Base-by-base conservation (phyloP, 139 green algal genomes). In the Limnomonas spitsbergensis region DNA sequence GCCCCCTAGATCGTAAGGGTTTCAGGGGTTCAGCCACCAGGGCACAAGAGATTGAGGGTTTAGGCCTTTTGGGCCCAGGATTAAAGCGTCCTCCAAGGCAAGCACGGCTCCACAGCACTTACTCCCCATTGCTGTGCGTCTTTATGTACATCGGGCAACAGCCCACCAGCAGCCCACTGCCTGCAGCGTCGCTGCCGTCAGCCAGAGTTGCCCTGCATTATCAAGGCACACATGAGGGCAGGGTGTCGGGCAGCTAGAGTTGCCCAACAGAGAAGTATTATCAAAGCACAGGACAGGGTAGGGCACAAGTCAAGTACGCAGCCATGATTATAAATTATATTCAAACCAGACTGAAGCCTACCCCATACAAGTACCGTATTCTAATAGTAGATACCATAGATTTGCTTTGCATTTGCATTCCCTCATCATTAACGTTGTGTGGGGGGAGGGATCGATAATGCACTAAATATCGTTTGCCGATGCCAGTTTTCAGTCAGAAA, bases 141-240 rank as follows among this genome's bases (percentile, higher is more conserved):
- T 76, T 76, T 3, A 76, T 6, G 39, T 76, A 76, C n/a, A 76
- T 9, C 4, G 70, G 70, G 29, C 70, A 76, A 26, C 38, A 61
- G 3, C 70, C 70, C 24, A 76, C 4, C 39, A 76, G 37, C 9
- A 7, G 4, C 38, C 70, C 70, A 20, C 47, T 29, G 14, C 47
- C 20, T 61, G 47, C 47, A 29, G 47, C 47, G 14, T 20, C 47
- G 47, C n/a, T 61, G 47, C 47, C 47, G 20, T 20, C 20, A 61
- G 47, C 47, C 14, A 20, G 47, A 29, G 47, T 29, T 20, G 14
- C 20, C 14, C 20, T 20, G 47, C 20, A 61, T 29, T 14, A 61
- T 14, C 14, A 61, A 20, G 47, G 20, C 14, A 61, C 14, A 61
- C 47, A 61, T 61, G 20, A 61, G 20, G 47, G 47, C 20, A 61